These are phyloP conservation scores for Elongisporangium undulatum DNA, from an alignment of 352 stramenopile genomes.

Conservation along the genomic window DNA sequence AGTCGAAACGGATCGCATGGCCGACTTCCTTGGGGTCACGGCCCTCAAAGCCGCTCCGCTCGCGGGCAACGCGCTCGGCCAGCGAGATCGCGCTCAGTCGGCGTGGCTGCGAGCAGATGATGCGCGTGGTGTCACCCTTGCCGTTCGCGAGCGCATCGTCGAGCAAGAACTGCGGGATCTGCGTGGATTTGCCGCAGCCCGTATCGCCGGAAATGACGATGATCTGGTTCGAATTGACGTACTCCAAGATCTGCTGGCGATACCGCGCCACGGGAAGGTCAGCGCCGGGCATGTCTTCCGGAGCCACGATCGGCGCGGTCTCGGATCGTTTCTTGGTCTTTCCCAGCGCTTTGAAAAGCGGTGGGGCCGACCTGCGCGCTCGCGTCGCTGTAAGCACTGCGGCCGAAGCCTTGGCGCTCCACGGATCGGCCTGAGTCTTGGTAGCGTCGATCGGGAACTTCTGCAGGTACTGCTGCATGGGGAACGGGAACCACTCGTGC, in stretches of 20 bases:
- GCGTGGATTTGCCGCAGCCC: slow-evolving; percentile 92
- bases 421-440: slow-evolving; percentile 14
- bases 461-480: slow-evolving; percentile 37
- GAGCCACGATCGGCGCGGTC: slow-evolving; percentile 10
- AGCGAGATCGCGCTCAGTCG: slow-evolving; percentile 90
- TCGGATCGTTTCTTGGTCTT: slow-evolving; percentile 1
- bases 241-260: slow-evolving; percentile 56
- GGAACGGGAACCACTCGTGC: slow-evolving; percentile 35
- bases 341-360: not conserved
- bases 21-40: slow-evolving; percentile 71
- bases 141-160: slow-evolving; percentile 73
- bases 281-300: slow-evolving; percentile 10
- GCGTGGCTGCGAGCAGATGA: slow-evolving; percentile 93
- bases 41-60: slow-evolving; percentile 40
- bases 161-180: slow-evolving; percentile 93
- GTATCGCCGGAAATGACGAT: slow-evolving; percentile 94
- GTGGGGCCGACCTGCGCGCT: slow-evolving; percentile 1
- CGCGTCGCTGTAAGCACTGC: slow-evolving; percentile 10
- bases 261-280: slow-evolving; percentile 62
- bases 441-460: slow-evolving; percentile 24
- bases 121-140: slow-evolving; percentile 51
- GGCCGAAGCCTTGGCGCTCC: slow-evolving; percentile 18
- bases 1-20: slow-evolving; percentile 93
- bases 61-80: slow-evolving; percentile 78
- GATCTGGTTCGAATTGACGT: slow-evolving; percentile 76